Conservation (phyloP, 2,329 filamentous ascomycete genomes). For the Ceratocystis colombiana region DNA sequence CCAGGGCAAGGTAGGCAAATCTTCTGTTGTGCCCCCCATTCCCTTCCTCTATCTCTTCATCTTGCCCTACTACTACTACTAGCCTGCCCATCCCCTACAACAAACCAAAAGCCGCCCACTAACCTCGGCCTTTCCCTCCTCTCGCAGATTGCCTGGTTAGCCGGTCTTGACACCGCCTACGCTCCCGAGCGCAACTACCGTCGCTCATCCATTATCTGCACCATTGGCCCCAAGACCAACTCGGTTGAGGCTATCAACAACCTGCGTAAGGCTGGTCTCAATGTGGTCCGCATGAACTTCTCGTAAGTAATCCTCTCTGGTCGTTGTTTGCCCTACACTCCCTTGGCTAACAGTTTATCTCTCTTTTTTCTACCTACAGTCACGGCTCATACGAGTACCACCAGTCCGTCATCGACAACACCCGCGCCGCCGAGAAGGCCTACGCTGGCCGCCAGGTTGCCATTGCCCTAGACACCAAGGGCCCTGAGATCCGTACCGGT, state of each 20-base stretch:
- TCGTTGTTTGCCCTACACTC: background rate
- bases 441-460: constrained; percentile 78
- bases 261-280: constrained; percentile 81
- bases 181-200: constrained; percentile 81
- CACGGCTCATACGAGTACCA: constrained; percentile 77
- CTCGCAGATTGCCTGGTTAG: constrained; percentile 51
- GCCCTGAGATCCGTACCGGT: constrained; percentile 52
- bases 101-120: background rate
- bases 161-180: constrained; percentile 76
- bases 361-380: constrained; percentile 31
- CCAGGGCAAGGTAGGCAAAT: constrained; percentile 44
- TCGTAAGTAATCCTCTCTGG: constrained; percentile 14
- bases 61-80: background rate
- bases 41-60: background rate
- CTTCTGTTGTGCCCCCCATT: constrained; percentile 19
- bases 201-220: constrained; percentile 96
- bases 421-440: constrained; percentile 70
- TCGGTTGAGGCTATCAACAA: constrained; percentile 93
- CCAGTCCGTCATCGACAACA: constrained; percentile 95
- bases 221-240: constrained; percentile 98
- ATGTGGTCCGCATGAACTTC: constrained; percentile 99
- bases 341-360: no score
- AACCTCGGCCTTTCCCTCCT: background rate
- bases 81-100: background rate
- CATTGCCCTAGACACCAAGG: constrained; percentile 76